Conservation (phyloP, 2,329 filamentous ascomycete genomes). For the Ascosphaera apis region DNA sequence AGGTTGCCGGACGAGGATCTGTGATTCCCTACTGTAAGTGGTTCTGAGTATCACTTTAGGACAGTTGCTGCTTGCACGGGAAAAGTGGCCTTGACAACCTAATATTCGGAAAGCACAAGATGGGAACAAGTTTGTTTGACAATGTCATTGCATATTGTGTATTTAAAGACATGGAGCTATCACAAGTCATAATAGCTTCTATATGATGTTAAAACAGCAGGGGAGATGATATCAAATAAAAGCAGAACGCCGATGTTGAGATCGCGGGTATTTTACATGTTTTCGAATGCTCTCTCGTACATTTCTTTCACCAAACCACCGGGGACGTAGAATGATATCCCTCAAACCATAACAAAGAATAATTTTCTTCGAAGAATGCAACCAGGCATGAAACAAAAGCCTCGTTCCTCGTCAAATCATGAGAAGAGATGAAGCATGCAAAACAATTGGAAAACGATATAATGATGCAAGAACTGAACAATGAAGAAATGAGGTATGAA, state of each 20-base stretch:
- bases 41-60: constrained; percentile 9
- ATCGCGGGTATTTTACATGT: constrained; percentile 19
- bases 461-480: not conserved
- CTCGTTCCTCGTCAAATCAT: not conserved
- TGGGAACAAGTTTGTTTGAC: too few relatives aligned
- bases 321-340: too few relatives aligned
- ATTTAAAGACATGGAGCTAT: too few relatives aligned
- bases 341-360: constrained; percentile 1
- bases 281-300: constrained; percentile 3
- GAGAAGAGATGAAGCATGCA: not conserved
- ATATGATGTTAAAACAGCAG: too few relatives aligned
- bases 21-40: constrained; percentile 35
- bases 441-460: not conserved
- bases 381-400: not conserved
- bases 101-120: too few relatives aligned
- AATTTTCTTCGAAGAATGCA: not conserved
- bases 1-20: constrained; percentile 51
- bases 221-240: too few relatives aligned
- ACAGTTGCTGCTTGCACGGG: not conserved
- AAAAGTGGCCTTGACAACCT: too few relatives aligned
- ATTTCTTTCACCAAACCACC: not conserved
- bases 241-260: constrained; percentile 26
- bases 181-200: too few relatives aligned
- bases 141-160: too few relatives aligned
- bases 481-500: not conserved